Conservation (phyloP, 192 early-diverging fungal genomes). For the Coemansia sp. region DNA sequence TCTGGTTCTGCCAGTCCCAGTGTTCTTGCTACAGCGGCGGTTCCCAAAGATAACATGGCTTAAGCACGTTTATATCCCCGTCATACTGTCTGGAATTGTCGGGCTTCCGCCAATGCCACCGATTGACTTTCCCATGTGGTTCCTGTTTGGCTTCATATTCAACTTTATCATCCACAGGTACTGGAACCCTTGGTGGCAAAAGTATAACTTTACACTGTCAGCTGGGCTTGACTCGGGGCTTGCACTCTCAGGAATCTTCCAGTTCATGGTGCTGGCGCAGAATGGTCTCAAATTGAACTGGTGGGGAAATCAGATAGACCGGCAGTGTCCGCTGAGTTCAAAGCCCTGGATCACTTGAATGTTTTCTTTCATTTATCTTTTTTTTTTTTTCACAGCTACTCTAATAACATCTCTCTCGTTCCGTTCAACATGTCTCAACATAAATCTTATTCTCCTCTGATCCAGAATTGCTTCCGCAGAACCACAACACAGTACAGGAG, state of each 20-base stretch:
- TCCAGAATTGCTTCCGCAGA: too few species aligned
- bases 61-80: constrained; percentile 68
- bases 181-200: constrained; percentile 66
- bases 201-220: constrained; percentile 57
- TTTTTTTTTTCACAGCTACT: too few species aligned
- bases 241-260: constrained; percentile 52
- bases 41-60: constrained; percentile 69
- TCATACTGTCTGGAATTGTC: constrained; percentile 64
- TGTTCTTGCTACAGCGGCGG: constrained; percentile 62
- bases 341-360: constrained; percentile 35
- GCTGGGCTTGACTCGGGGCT: constrained; percentile 62
- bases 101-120: constrained; percentile 64
- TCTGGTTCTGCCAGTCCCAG: constrained; percentile 67
- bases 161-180: constrained; percentile 70
- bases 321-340: constrained; percentile 45
- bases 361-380: background rate
- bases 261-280: constrained; percentile 51
- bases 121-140: constrained; percentile 54
- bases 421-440: too few species aligned
- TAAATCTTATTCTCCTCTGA: too few species aligned
- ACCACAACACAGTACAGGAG: too few species aligned
- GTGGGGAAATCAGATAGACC: constrained; percentile 56
- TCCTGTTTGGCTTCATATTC: constrained; percentile 65
- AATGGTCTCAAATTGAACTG: constrained; percentile 48
- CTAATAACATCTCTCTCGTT: too few species aligned